Evolutionary conservation across 148 eudicot genomes (phyloP).

Genomic region (Chenopodium album): DNA sequence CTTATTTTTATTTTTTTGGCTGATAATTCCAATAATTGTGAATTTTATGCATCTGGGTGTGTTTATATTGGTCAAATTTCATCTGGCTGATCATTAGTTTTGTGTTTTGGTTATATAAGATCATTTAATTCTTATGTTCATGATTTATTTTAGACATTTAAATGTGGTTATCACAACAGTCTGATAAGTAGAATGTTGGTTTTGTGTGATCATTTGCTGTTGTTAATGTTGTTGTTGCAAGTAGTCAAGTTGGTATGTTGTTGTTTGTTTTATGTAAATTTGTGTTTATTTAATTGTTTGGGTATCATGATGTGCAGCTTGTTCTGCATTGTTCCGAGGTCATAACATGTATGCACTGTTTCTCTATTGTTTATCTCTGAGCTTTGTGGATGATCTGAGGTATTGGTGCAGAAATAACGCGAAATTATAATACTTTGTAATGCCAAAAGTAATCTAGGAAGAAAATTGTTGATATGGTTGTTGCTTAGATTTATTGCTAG

Average conservation of each 20-base stretch:
- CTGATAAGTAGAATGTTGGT: neutral
- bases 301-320: neutral
- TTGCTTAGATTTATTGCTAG: neutral
- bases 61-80: conserved; percentile 11
- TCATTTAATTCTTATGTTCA: conserved; percentile 1
- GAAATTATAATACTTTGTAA: neutral
- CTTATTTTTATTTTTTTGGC: neutral
- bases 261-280: conserved; percentile 8
- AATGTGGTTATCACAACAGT: neutral
- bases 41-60: neutral
- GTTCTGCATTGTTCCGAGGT: neutral
- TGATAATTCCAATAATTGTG: neutral
- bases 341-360: neutral
- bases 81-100: conserved; percentile 14
- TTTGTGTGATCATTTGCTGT: neutral
- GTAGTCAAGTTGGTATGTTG: conserved; percentile 10
- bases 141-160: neutral
- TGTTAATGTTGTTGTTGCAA: neutral
- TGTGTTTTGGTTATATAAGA: conserved; percentile 11
- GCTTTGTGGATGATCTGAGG: neutral
- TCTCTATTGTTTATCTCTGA: neutral
- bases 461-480: neutral
- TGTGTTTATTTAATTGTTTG: conserved; percentile 13
- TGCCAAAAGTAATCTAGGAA: conserved; percentile 3
- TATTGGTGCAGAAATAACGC: neutral